Evolutionary conservation across 371 early-diverging fungal genomes (phyloP).

Genomic region (Sporodiniella umbellata): DNA sequence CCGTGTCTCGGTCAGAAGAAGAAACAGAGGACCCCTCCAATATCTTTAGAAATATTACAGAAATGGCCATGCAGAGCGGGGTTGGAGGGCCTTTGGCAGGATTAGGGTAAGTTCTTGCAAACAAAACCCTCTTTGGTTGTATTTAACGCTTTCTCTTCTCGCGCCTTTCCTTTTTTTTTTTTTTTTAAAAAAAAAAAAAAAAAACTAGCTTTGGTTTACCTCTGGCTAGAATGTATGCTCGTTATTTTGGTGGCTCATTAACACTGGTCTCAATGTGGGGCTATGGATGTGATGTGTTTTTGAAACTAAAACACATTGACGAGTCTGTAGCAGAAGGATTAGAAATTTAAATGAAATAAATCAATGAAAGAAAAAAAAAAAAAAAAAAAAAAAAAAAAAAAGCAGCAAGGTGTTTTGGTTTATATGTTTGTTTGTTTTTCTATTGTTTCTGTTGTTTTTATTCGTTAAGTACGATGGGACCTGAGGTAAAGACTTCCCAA

Average conservation of each 20-base stretch:
- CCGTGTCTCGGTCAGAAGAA: constrained; percentile 66
- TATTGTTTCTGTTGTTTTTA: background rate
- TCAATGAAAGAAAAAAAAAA: background rate
- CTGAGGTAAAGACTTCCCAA: constrained; percentile 5
- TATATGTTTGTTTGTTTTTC: too few relatives aligned
- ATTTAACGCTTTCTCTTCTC: constrained; percentile 2
- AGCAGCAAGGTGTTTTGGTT: too few relatives aligned
- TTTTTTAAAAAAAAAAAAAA: too few relatives aligned
- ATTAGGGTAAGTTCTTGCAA: constrained; percentile 52
- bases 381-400: background rate
- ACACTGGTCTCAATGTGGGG: constrained; percentile 83
- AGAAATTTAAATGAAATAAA: constrained; percentile 31
- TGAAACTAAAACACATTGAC: constrained; percentile 80
- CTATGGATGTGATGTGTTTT: constrained; percentile 92
- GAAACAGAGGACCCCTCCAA: constrained; percentile 40
- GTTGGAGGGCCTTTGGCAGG: constrained; percentile 85
- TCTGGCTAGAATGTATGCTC: constrained; percentile 89
- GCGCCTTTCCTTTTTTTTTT: too few relatives aligned
- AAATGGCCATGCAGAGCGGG: constrained; percentile 76
- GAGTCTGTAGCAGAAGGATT: constrained; percentile 50
- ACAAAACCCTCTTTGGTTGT: background rate
- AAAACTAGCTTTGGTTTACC: constrained; percentile 80
- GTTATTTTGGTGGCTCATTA: constrained; percentile 92
- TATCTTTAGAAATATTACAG: constrained; percentile 61
- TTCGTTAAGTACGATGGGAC: background rate